phyloP scores from a whole-genome alignment of 2,329 filamentous ascomycete species.

The Monosporascus cannonballus region DNA sequence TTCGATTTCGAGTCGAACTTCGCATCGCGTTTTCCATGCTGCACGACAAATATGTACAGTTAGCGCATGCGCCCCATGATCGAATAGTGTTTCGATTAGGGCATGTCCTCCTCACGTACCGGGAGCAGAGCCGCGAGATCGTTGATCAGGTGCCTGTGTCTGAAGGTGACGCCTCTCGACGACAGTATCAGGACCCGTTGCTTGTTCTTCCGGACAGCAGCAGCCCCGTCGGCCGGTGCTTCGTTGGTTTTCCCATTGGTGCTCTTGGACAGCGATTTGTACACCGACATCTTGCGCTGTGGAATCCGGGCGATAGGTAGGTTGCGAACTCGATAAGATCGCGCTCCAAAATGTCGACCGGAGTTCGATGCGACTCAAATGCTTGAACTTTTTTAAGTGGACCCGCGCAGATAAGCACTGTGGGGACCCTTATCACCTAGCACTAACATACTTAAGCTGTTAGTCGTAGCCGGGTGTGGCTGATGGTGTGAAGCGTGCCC shows the following conservation, averaged over 20 bases:
- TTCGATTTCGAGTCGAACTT: slow-evolving; percentile 97
- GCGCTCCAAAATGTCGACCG: background rate
- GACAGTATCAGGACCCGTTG: slow-evolving; percentile 83
- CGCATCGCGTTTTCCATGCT: slow-evolving; percentile 83
- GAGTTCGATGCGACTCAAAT: background rate
- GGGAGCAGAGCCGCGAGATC: slow-evolving; percentile 86
- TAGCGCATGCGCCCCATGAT: background rate
- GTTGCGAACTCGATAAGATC: too few species aligned
- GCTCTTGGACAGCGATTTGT: slow-evolving; percentile 65
- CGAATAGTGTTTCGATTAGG: background rate
- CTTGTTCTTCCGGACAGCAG: slow-evolving; percentile 56
- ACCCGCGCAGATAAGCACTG: background rate
- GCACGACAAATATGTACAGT: background rate
- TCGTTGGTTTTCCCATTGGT: slow-evolving; percentile 44
- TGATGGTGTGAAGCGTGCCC: background rate
- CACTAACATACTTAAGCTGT: background rate
- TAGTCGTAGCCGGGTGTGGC: too few species aligned
- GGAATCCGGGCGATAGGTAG: background rate
- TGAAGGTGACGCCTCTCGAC: slow-evolving; percentile 85
- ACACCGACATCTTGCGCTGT: slow-evolving; percentile 51
- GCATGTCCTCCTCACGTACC: background rate
- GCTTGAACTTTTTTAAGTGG: background rate
- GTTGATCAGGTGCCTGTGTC: slow-evolving; percentile 88
- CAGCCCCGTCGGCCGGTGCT: slow-evolving; percentile 39
- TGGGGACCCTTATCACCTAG: slow-evolving; percentile 20